Base-by-base conservation (phyloP, 805 yeast genomes). In the Maudiozyma serrabonitensis region DNA sequence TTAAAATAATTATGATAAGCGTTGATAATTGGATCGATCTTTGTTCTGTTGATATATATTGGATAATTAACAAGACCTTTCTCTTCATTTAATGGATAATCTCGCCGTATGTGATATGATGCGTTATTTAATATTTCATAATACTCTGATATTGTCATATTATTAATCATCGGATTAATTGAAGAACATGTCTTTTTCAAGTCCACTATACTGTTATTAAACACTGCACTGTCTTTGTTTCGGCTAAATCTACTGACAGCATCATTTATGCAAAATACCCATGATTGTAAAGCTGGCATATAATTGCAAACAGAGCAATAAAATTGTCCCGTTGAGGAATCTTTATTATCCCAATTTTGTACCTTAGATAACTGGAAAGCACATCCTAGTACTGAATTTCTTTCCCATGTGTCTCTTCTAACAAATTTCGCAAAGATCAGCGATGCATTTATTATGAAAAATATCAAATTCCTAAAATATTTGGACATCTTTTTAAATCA, bases 231-330 rank as follows among this genome's bases (percentile, higher is more conserved):
- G 21, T 45, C 25, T 21, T 51, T 52, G 7, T 18, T 39, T 4
- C 1, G 4, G 6, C 26, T 15, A 5, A 18, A 4, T 4, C 28
- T 31, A 12, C 43, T 31, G 11, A 58, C 40, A 34, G 56, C 51
- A 40, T 59, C 59, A 37, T 48, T 44, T 15, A 57, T 54, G 42
- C 64, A 60, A 12, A 49, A 32, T 4, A 57, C 37, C 62, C 61
- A 59, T 6, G 61, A 52, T 31, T 52, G 57, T 26, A 59, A 52
- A 2, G 64, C 62, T 6, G 62, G 62, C 32, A 48, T 47, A 45
- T 57, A 60, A 19, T 39, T 52, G 31, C 64, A 60, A 6, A 57
- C 18, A 18, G 58, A 39, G 9, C 54, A 45, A 42, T 55, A 59
- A 42, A 54, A 59, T 28, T 31, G 37, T 2, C 37, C 35, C 1